These are phyloP conservation scores for Mycosphaerella arachidis DNA, from an alignment of 2,329 filamentous ascomycete genomes.

Conservation along the genomic window DNA sequence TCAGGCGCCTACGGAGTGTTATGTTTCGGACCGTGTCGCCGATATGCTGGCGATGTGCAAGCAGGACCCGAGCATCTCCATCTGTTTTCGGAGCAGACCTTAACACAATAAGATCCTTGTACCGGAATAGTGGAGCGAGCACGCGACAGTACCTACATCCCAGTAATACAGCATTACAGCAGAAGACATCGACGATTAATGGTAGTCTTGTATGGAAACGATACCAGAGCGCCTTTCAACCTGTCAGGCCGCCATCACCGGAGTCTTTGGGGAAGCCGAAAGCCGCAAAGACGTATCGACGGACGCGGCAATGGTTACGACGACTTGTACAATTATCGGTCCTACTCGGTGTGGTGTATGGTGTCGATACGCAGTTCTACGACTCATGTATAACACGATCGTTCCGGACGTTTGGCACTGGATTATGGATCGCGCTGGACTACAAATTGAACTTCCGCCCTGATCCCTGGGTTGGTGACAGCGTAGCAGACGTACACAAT, in stretches of 20 bases:
- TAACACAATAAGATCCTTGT: neutral
- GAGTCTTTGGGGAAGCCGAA: slow-evolving; percentile 69
- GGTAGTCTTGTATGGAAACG: slow-evolving; percentile 11
- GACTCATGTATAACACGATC: slow-evolving; percentile 75
- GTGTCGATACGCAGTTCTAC: slow-evolving; percentile 69
- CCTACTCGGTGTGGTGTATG: slow-evolving; percentile 59
- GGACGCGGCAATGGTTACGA: slow-evolving; percentile 70
- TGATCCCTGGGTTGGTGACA: slow-evolving; percentile 67
- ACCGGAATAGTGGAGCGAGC: neutral
- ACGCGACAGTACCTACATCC: slow-evolving; percentile 10
- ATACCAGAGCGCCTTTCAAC: slow-evolving; percentile 38
- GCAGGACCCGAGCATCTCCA: slow-evolving; percentile 24
- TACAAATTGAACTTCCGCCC: slow-evolving; percentile 96
- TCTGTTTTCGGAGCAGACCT: slow-evolving; percentile 23
- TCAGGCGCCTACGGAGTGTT: slow-evolving; percentile 8
- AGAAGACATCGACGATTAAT: neutral
- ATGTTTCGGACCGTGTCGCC: slow-evolving; percentile 26
- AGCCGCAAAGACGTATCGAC: slow-evolving; percentile 65
- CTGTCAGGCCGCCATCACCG: slow-evolving; percentile 65
- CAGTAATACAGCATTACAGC: neutral
- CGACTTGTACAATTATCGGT: slow-evolving; percentile 61
- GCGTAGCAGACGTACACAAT: slow-evolving; percentile 71
- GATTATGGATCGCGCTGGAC: slow-evolving; percentile 77
- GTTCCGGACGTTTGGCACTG: slow-evolving; percentile 73
- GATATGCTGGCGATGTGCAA: slow-evolving; percentile 31